These are phyloP conservation scores for Tympanopsis confertula DNA, from an alignment of 2,329 filamentous ascomycete species.

Conservation along the genomic window DNA sequence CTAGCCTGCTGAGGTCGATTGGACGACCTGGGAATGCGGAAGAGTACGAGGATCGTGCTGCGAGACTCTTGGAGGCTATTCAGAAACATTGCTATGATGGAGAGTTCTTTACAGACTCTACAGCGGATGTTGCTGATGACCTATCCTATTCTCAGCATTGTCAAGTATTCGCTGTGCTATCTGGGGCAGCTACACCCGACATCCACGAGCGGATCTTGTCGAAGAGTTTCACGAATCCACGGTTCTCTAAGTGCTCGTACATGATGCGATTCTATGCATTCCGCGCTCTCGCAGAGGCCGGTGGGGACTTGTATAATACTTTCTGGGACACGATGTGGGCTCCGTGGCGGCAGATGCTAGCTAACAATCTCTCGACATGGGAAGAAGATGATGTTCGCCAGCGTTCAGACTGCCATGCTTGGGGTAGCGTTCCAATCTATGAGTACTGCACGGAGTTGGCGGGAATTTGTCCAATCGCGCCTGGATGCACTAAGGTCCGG, in stretches of 20 bases:
- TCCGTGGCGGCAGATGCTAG: slow-evolving; percentile 24
- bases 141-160: slow-evolving; percentile 11
- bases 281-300: slow-evolving; percentile 19
- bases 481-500: slow-evolving; percentile 9
- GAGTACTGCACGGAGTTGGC: slow-evolving; percentile 24
- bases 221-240: slow-evolving; percentile 11
- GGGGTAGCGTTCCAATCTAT: slow-evolving; percentile 27
- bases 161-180: slow-evolving; percentile 13
- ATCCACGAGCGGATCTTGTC: slow-evolving; percentile 12
- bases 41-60: slow-evolving; percentile 9
- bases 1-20: slow-evolving; percentile 12
- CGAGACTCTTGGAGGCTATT: slow-evolving; percentile 7
- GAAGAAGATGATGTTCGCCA: slow-evolving; percentile 27
- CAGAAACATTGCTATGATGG: slow-evolving; percentile 10
- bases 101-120: slow-evolving; percentile 14
- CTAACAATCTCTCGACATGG: slow-evolving; percentile 25
- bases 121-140: slow-evolving; percentile 11
- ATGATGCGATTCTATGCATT: slow-evolving; percentile 27
- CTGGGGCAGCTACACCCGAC: slow-evolving; percentile 7
- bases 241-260: slow-evolving; percentile 20
- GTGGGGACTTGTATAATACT: slow-evolving; percentile 17
- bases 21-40: slow-evolving; percentile 11
- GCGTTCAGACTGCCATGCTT: slow-evolving; percentile 29
- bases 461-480: slow-evolving; percentile 6
- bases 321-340: slow-evolving; percentile 17